A percentile compares a stretch with the other conserved stretches of the same genome.
phyloP scores from a whole-genome alignment of 2,329 filamentous ascomycete species.

The Epichloe typhina region DNA sequence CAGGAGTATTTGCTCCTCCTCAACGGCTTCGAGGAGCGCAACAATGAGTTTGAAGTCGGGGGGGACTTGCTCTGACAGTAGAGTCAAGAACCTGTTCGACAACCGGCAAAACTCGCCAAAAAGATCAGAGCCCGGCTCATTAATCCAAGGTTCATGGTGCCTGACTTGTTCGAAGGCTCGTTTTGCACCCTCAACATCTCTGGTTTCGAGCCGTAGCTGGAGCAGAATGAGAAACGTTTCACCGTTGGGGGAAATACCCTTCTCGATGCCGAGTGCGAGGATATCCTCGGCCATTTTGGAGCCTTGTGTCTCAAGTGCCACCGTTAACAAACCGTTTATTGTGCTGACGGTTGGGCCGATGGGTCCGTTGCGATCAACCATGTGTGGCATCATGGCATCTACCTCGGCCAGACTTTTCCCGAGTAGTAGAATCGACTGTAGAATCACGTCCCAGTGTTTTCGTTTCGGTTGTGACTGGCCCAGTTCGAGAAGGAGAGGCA shows the following conservation, averaged over 20 bases:
- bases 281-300: conserved; percentile 62
- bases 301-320: conserved; percentile 57
- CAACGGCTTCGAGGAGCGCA: conserved; percentile 58
- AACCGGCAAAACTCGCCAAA: conserved; percentile 41
- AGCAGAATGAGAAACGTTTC: conserved; percentile 64
- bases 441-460: conserved; percentile 55
- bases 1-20: conserved; percentile 55
- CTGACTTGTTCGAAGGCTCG: conserved; percentile 42
- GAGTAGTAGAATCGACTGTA: conserved; percentile 57
- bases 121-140: conserved; percentile 30
- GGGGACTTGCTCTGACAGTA: conserved; percentile 46
- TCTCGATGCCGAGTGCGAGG: conserved; percentile 50
- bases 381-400: conserved; percentile 49
- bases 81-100: conserved; percentile 59
- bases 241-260: conserved; percentile 52
- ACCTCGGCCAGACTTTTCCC: conserved; percentile 48
- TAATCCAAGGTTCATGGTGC: conserved; percentile 22
- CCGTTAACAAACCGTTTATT: conserved; percentile 64
- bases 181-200: conserved; percentile 58
- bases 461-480: conserved; percentile 35
- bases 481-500: conserved; percentile 41
- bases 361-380: conserved; percentile 46
- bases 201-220: conserved; percentile 58
- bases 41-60: conserved; percentile 57
- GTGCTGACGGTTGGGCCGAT: conserved; percentile 52